Conservation (phyloP, 495 filamentous ascomycete species). For the Terfezia boudieri region DNA sequence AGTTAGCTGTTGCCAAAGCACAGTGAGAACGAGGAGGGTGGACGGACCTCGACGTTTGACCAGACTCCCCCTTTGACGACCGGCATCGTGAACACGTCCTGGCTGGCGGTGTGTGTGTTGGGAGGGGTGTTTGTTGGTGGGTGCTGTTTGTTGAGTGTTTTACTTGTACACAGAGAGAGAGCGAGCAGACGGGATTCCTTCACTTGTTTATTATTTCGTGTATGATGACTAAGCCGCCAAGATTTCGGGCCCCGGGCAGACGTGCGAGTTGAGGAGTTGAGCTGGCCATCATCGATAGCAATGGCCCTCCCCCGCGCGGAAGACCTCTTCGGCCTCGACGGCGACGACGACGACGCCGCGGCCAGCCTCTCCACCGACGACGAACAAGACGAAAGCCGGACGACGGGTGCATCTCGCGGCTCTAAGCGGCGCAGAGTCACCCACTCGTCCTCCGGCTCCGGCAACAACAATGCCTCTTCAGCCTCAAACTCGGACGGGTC, state of each 20-base stretch:
- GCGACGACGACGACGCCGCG: background rate
- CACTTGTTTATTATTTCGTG: no score
- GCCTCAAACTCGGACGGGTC: background rate
- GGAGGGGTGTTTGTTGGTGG: conserved; percentile 3
- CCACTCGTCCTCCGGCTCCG: conserved; percentile 20
- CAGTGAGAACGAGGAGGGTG: background rate
- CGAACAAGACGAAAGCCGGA: background rate
- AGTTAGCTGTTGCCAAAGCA: conserved; percentile 32
- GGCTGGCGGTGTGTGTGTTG: background rate
- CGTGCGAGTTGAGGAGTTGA: no score
- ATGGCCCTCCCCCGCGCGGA: background rate
- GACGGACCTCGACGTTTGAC: conserved; percentile 32
- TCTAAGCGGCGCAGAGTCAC: conserved; percentile 44
- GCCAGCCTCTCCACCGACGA: background rate
- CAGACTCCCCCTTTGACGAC: conserved; percentile 97
- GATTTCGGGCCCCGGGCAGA: no score
- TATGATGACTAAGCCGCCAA: no score
- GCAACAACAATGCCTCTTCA: conserved; percentile 21
- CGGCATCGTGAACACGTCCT: conserved; percentile 41
- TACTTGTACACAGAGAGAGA: background rate
- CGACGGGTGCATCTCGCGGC: background rate
- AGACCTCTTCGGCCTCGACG: background rate
- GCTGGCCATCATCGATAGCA: no score
- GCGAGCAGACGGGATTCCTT: no score
- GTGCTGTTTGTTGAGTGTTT: background rate